Evolutionary conservation across 2,329 filamentous ascomycete genomes (phyloP).

Genomic region (Diaporthe caulivora): DNA sequence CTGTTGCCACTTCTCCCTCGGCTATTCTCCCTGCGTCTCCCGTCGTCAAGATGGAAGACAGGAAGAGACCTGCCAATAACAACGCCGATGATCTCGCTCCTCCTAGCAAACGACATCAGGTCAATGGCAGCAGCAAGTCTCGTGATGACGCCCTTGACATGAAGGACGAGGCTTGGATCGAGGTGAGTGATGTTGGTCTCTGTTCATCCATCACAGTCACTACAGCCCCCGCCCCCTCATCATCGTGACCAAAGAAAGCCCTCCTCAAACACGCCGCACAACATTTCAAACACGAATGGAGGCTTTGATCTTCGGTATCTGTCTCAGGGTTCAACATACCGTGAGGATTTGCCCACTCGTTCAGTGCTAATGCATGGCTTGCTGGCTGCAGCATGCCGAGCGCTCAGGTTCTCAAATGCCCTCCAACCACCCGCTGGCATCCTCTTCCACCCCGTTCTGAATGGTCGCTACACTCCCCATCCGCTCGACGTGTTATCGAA

Average conservation of each 20-base stretch:
- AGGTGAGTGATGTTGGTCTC: slow-evolving; percentile 68
- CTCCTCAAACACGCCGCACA: slow-evolving; percentile 9
- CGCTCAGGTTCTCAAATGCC: slow-evolving; percentile 47
- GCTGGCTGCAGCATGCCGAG: slow-evolving; percentile 56
- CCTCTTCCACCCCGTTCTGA: slow-evolving; percentile 35
- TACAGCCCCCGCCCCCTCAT: not conserved
- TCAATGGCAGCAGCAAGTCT: slow-evolving; percentile 78
- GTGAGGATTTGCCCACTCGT: slow-evolving; percentile 46
- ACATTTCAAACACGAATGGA: slow-evolving; percentile 13
- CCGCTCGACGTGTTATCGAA: slow-evolving; percentile 42
- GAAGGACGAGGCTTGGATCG: slow-evolving; percentile 73
- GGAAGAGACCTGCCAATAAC: slow-evolving; percentile 91
- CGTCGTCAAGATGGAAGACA: slow-evolving; percentile 98
- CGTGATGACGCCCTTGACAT: slow-evolving; percentile 68
- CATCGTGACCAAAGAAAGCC: slow-evolving; percentile 4
- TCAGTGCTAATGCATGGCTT: slow-evolving; percentile 59
- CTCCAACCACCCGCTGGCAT: slow-evolving; percentile 38
- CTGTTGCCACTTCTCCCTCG: slow-evolving; percentile 81
- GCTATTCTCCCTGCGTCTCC: slow-evolving; percentile 81
- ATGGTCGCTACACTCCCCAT: slow-evolving; percentile 42
- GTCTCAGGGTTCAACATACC: slow-evolving; percentile 41
- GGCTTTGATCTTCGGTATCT: slow-evolving; percentile 44
- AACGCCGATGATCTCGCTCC: slow-evolving; percentile 87
- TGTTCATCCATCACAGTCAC: slow-evolving; percentile 32
- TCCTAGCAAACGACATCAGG: slow-evolving; percentile 90